A percentile compares a stretch with the other conserved stretches of the same genome.
phyloP scores from a whole-genome alignment of 139 green algal genomes.

The Micractinium conductrix region DNA sequence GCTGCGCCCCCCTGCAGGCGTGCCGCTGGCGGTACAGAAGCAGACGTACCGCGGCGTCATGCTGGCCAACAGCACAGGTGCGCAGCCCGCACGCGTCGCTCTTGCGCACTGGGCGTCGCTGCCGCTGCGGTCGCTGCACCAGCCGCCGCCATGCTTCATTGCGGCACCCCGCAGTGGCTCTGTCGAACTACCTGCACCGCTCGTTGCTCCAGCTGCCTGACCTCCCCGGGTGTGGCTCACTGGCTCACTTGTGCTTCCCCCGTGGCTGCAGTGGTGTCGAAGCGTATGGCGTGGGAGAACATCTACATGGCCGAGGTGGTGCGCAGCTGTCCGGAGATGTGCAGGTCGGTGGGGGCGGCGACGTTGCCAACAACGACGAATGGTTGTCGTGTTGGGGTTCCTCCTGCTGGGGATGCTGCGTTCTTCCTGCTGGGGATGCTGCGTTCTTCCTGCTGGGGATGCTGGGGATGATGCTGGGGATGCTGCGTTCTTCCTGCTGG shows the following conservation, averaged over 20 bases:
- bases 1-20: neutral
- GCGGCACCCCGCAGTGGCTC: too few relatives aligned
- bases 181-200: too few relatives aligned
- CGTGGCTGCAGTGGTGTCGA: slow-evolving; percentile 49
- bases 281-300: slow-evolving; percentile 63
- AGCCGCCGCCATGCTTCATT: neutral
- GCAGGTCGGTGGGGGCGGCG: slow-evolving; percentile 35
- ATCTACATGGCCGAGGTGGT: slow-evolving; percentile 67
- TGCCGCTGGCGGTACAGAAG: slow-evolving; percentile 50
- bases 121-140: neutral
- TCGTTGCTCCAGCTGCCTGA: neutral
- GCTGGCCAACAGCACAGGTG: slow-evolving; percentile 50
- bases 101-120: too few relatives aligned
- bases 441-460: too few relatives aligned
- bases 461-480: too few relatives aligned
- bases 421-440: too few relatives aligned
- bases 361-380: too few relatives aligned
- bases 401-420: too few relatives aligned
- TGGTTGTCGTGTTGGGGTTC: too few relatives aligned
- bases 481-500: too few relatives aligned
- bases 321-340: slow-evolving; percentile 67
- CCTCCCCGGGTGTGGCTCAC: neutral
- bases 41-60: slow-evolving; percentile 58
- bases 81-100: too few relatives aligned
- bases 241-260: neutral